Conservation (phyloP, 2,329 filamentous ascomycete species). For the Aspergillus thermomutatus region DNA sequence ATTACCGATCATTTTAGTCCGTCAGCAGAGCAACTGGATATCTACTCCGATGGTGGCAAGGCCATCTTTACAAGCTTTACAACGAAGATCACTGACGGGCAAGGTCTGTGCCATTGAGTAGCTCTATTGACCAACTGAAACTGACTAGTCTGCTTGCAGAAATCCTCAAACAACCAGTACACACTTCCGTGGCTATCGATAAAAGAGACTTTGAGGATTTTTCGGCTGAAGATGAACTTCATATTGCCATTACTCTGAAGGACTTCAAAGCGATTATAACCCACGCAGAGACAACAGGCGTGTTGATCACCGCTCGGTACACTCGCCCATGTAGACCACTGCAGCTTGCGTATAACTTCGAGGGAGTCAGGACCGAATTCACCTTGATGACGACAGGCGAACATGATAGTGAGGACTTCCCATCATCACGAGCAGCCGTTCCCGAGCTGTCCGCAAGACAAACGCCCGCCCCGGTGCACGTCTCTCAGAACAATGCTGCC, state of each 20-base stretch:
- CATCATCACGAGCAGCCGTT: constrained; percentile 40
- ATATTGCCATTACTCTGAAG: constrained; percentile 62
- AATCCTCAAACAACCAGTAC: constrained; percentile 61
- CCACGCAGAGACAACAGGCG: constrained; percentile 59
- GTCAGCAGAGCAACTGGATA: constrained; percentile 62
- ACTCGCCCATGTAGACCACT: constrained; percentile 58
- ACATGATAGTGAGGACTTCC: constrained; percentile 35
- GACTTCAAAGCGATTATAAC: constrained; percentile 64
- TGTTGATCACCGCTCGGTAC: constrained; percentile 55
- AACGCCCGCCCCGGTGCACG: constrained; percentile 30
- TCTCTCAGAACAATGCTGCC: constrained; percentile 11
- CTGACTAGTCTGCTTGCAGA: constrained; percentile 41
- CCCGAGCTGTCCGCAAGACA: constrained; percentile 40
- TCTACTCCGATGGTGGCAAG: constrained; percentile 56
- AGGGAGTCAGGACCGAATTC: constrained; percentile 57
- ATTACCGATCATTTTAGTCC: constrained; percentile 63
- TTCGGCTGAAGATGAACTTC: constrained; percentile 55
- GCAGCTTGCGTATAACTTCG: constrained; percentile 57
- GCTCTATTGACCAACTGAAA: not conserved
- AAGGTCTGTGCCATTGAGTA: constrained; percentile 40
- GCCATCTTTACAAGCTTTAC: constrained; percentile 65
- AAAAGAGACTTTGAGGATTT: constrained; percentile 61
- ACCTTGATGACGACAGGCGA: constrained; percentile 65
- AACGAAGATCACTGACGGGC: constrained; percentile 60
- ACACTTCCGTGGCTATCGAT: constrained; percentile 62